Evolutionary conservation across 805 yeast genomes (phyloP), one percentile per base, ranked within the genome.

Genomic region (Kuraishia cidri): DNA sequence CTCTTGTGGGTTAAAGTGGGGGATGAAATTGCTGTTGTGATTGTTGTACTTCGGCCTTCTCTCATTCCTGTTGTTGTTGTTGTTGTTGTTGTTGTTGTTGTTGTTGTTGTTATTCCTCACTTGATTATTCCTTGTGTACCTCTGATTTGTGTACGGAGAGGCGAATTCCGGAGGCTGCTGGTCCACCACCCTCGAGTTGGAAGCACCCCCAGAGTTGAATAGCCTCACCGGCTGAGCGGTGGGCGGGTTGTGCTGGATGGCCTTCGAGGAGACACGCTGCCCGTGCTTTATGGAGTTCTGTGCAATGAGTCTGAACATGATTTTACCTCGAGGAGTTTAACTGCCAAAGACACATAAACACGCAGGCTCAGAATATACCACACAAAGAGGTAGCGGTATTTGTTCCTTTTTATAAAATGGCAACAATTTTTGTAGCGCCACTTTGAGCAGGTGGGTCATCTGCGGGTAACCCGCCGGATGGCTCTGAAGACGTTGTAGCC

Each of bases 291-390:
- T 35, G 12, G 57, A 50, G 20, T 38, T 45, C 13, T 51, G 26
- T 6, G 57, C 51, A 25, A 53, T 26, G 15, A 49, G 34, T 45
- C 58, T 54, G n/a, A 54, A 41, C 59, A 54, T 54, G n/a, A n/a
- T n/a, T n/a, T n/a, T n/a, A n/a, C n/a, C n/a, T n/a, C n/a, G n/a
- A 11, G 21, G 10, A 13, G n/a, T n/a, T n/a, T n/a, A n/a, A n/a
- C n/a, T n/a, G n/a, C n/a, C n/a, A n/a, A n/a, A n/a, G n/a, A n/a
- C n/a, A n/a, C n/a, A n/a, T n/a, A n/a, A n/a, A n/a, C n/a, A n/a
- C n/a, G n/a, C n/a, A n/a, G n/a, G n/a, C n/a, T n/a, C n/a, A n/a
- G n/a, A n/a, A n/a, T n/a, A n/a, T n/a, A n/a, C n/a, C n/a, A n/a
- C n/a, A n/a, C n/a, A n/a, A n/a, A n/a, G n/a, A n/a, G n/a, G n/a